Percentiles rank a stretch among this genome's conserved stretches.
These are phyloP conservation scores for Rhodotorula glutinis DNA, from an alignment of 1,284 basidiomycete species.

Conservation along the genomic window DNA sequence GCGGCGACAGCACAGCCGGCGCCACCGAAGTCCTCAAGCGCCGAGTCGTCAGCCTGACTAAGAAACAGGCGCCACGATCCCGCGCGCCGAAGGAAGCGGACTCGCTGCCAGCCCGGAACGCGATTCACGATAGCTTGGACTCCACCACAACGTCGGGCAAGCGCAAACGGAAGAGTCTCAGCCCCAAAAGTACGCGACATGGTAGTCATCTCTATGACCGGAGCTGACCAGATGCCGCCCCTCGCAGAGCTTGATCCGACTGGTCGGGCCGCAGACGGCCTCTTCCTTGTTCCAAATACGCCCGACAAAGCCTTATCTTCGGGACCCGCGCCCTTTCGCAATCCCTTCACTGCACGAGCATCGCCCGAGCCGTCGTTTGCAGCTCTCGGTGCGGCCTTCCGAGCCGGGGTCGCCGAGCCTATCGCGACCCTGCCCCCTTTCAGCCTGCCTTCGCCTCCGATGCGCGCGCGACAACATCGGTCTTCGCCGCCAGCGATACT, in stretches of 20 bases:
- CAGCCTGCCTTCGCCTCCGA: conserved; percentile 4
- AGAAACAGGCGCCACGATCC: conserved; percentile 4
- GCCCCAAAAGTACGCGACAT: conserved; percentile 27
- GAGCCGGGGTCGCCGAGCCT: conserved; percentile 16
- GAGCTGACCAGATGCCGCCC: too few relatives aligned
- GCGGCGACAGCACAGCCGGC: conserved; percentile 19
- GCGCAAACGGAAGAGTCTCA: conserved; percentile 30
- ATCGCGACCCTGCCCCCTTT: neutral
- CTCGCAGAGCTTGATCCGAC: conserved; percentile 23
- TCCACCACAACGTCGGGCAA: neutral
- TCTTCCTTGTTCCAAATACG: conserved; percentile 34
- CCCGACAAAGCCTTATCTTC: conserved; percentile 15
- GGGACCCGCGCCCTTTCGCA: conserved; percentile 10
- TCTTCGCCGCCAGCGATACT: too few relatives aligned
- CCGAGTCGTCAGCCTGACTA: conserved; percentile 30
- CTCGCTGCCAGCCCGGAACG: neutral
- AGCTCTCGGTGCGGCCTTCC: conserved; percentile 37
- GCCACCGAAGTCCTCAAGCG: conserved; percentile 19
- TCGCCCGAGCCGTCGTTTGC: conserved; percentile 33
- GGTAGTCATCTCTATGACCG: too few relatives aligned
- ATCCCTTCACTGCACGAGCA: conserved; percentile 24
- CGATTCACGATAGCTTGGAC: neutral
- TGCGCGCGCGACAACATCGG: neutral
- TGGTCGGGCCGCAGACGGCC: neutral
- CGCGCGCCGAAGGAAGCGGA: neutral